Conservation (phyloP, 352 stramenopile species). For the Globisporangium irregulare region DNA sequence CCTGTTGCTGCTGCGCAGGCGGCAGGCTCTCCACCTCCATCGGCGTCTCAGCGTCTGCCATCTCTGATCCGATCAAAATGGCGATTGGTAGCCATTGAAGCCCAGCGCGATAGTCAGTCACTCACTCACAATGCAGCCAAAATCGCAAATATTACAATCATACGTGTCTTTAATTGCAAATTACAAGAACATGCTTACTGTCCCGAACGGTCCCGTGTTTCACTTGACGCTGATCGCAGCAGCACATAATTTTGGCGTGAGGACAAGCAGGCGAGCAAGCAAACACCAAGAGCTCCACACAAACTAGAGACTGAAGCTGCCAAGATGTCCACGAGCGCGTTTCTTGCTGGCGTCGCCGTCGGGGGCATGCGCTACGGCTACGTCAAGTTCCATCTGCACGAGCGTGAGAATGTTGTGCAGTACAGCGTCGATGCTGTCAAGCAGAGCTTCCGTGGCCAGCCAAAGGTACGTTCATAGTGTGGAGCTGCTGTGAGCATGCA, state of each 20-base stretch:
- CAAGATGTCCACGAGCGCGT: conserved; percentile 64
- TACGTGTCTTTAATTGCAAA: background rate
- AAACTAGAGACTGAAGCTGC: background rate
- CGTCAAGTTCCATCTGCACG: conserved; percentile 66
- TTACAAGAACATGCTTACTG: background rate
- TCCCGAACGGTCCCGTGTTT: conserved; percentile 2
- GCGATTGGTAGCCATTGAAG: conserved; percentile 15
- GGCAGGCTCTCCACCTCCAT: conserved; percentile 42
- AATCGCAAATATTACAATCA: background rate
- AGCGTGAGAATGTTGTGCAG: conserved; percentile 67
- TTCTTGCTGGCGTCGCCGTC: conserved; percentile 59
- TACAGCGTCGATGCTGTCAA: conserved; percentile 66
- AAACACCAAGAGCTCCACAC: conserved; percentile 7
- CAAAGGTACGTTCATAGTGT: conserved; percentile 21
- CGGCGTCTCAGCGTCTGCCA: conserved; percentile 19
- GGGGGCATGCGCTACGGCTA: conserved; percentile 64
- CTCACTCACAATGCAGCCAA: background rate
- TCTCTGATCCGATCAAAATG: conserved; percentile 11
- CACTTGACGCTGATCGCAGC: background rate
- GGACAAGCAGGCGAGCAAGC: background rate
- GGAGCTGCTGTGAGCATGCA: background rate
- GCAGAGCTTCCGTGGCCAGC: conserved; percentile 46
- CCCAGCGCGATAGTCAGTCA: conserved; percentile 7
- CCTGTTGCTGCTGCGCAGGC: background rate
- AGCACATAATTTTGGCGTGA: background rate